Evolutionary conservation across 140 eudicot species (phyloP).

Genomic region (Flaveria floridana): DNA sequence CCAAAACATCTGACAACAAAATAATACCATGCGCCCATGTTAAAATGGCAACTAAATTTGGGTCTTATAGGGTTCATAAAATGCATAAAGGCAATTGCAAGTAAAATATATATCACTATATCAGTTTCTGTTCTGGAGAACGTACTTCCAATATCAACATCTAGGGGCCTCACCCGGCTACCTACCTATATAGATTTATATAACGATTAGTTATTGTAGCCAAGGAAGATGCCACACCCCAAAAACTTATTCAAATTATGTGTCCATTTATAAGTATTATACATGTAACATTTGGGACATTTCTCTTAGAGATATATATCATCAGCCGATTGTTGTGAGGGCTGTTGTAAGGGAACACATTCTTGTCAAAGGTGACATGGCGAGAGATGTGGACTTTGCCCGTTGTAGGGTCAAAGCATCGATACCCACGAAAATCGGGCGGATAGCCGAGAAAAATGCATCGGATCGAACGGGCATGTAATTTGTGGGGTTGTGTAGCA

Average conservation of each 20-base stretch:
- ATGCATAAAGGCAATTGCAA: neutral
- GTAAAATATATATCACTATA: neutral
- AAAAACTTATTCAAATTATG: too few species aligned
- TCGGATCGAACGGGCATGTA: too few species aligned
- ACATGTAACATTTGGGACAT: neutral
- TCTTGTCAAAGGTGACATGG: too few species aligned
- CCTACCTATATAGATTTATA: neutral
- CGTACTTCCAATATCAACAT: neutral
- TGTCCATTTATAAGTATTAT: neutral
- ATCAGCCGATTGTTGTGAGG: too few species aligned
- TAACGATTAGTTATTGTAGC: neutral
- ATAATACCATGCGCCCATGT: neutral
- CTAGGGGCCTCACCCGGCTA: neutral
- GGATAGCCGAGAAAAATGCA: too few species aligned
- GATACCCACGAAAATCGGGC: too few species aligned
- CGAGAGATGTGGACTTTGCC: too few species aligned
- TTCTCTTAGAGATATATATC: too few species aligned
- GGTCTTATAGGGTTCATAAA: neutral
- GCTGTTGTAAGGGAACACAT: too few species aligned
- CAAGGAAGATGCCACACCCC: neutral
- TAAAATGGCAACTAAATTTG: neutral
- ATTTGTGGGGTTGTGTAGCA: too few species aligned
- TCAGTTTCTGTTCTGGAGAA: neutral
- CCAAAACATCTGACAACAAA: neutral
- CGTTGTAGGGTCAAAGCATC: too few species aligned